phyloP scores from a whole-genome alignment of 306 rosid genomes.

The Lithocarpus polystachyus region DNA sequence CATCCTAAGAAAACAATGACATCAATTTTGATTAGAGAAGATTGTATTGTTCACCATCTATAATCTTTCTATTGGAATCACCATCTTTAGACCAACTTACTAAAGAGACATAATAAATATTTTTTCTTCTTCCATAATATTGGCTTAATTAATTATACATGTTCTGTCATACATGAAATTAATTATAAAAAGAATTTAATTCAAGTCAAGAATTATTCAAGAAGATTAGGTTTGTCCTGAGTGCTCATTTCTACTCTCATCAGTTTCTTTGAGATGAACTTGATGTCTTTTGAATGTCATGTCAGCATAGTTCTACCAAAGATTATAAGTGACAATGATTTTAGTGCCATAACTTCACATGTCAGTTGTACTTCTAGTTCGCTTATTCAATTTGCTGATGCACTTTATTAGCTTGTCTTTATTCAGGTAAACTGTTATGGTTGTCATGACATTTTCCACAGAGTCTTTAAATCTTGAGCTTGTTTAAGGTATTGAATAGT shows the following conservation, averaged over 20 bases:
- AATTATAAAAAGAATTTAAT: not conserved
- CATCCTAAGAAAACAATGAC: not conserved
- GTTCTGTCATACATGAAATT: not conserved
- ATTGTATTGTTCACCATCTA: not conserved
- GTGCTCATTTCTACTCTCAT: not conserved
- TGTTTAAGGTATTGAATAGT: no score
- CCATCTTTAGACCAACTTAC: not conserved
- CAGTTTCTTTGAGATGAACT: not conserved
- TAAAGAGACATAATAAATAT: not conserved
- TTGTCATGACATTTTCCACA: no score
- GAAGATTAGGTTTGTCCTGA: not conserved
- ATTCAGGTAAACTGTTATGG: no score
- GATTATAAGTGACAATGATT: not conserved
- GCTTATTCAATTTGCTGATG: not conserved
- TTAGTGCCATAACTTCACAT: not conserved
- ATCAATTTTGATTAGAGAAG: not conserved
- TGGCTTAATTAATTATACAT: not conserved
- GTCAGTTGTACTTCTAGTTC: not conserved
- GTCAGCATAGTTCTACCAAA: not conserved
- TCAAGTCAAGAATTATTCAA: not conserved
- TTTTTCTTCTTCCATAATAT: not conserved
- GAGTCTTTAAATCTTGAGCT: no score
- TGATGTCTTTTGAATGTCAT: no score
- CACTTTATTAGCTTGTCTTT: no score
- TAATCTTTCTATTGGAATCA: not conserved